phyloP scores from a whole-genome alignment of 2,329 filamentous ascomycete genomes.

The Aspergillus transmontanensis region DNA sequence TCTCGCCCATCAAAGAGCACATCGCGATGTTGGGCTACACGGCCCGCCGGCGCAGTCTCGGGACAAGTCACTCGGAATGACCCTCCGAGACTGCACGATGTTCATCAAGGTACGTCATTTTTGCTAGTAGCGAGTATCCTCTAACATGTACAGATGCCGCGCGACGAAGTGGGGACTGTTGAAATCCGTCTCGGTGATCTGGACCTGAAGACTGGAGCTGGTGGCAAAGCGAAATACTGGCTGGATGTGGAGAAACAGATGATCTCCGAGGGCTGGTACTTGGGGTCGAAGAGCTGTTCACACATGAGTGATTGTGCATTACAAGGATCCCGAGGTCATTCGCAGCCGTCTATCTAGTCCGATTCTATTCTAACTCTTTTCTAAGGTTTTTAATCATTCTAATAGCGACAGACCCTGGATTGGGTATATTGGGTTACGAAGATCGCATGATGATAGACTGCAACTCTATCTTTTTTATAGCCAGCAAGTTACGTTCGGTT shows the following conservation, averaged over 20 bases:
- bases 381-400: background rate
- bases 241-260: conserved; percentile 63
- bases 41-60: conserved; percentile 39
- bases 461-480: background rate
- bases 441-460: conserved; percentile 13
- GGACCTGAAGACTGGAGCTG: conserved; percentile 70
- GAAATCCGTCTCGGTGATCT: conserved; percentile 69
- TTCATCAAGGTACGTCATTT: conserved; percentile 61
- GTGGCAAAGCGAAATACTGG: conserved; percentile 71
- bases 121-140: background rate
- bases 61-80: conserved; percentile 72
- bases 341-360: conserved; percentile 21
- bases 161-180: conserved; percentile 32
- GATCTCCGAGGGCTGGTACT: conserved; percentile 70
- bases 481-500: background rate
- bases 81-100: conserved; percentile 75
- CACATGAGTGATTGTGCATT: conserved; percentile 37
- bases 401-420: background rate
- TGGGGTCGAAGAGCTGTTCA: conserved; percentile 39
- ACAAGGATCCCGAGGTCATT: conserved; percentile 20
- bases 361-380: background rate
- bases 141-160: conserved; percentile 34
- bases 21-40: conserved; percentile 38
- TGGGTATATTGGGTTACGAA: conserved; percentile 5
- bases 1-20: conserved; percentile 34